A percentile compares a stretch with the other conserved stretches of the same genome.
Conservation (phyloP, 805 yeast genomes). For the Metschnikowia kofuensis region DNA sequence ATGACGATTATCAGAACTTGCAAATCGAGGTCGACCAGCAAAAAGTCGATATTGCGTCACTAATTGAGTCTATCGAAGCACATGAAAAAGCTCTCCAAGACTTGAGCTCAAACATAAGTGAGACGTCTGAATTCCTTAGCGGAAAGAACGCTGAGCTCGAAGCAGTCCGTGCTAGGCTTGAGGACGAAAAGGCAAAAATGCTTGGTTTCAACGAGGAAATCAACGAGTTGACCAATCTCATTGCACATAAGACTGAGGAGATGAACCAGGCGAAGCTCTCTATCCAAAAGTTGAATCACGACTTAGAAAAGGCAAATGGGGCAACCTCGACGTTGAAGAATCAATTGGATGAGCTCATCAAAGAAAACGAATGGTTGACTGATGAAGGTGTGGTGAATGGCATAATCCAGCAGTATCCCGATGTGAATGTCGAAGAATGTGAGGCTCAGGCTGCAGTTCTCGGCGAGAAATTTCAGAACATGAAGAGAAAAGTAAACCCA, state of each 20-base stretch:
- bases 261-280: slow-evolving; percentile 49
- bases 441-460: slow-evolving; percentile 56
- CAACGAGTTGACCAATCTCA: slow-evolving; percentile 49
- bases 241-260: slow-evolving; percentile 43
- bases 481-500: slow-evolving; percentile 79
- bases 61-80: slow-evolving; percentile 42
- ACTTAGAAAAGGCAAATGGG: slow-evolving; percentile 47
- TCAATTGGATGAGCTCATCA: slow-evolving; percentile 44
- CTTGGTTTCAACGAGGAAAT: slow-evolving; percentile 77
- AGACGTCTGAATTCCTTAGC: slow-evolving; percentile 22
- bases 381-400: slow-evolving; percentile 58
- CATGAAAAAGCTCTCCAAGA: slow-evolving; percentile 33
- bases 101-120: slow-evolving; percentile 8
- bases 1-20: slow-evolving; percentile 56
- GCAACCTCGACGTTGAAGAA: slow-evolving; percentile 34
- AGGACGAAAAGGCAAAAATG: slow-evolving; percentile 55
- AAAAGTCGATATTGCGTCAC: slow-evolving; percentile 49
- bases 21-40: slow-evolving; percentile 72
- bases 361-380: slow-evolving; percentile 67
- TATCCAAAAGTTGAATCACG: slow-evolving; percentile 53
- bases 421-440: slow-evolving; percentile 61
- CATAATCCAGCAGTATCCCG: slow-evolving; percentile 59
- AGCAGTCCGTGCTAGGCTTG: slow-evolving; percentile 32
- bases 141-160: slow-evolving; percentile 21
- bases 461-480: slow-evolving; percentile 56